These are phyloP conservation scores for Emmonsiellopsis sp. DNA, from an alignment of 2,329 filamentous ascomycete genomes.

Conservation along the genomic window DNA sequence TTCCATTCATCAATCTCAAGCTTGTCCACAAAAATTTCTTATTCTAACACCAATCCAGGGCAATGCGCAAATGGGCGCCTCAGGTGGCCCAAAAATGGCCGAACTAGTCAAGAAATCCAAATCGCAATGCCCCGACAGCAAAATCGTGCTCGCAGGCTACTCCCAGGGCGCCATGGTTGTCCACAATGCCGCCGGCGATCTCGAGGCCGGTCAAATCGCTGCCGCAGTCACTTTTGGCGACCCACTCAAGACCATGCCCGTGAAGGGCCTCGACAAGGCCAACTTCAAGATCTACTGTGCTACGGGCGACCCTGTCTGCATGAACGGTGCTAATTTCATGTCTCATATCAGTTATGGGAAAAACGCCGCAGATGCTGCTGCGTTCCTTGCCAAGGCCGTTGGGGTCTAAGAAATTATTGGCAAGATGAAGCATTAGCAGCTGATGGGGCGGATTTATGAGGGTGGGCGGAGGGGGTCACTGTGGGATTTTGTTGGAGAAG, in stretches of 20 bases:
- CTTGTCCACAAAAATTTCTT: background rate
- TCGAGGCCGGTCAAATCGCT: conserved; percentile 23
- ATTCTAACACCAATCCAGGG: conserved; percentile 11
- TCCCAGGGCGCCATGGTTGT: conserved; percentile 26
- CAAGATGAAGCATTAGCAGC: background rate
- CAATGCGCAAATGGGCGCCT: conserved; percentile 18
- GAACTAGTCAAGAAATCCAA: conserved; percentile 19
- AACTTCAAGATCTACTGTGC: conserved; percentile 43
- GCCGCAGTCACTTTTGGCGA: conserved; percentile 39
- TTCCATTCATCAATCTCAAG: too few species aligned
- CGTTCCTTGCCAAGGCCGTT: conserved; percentile 24
- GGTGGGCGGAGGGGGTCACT: too few species aligned
- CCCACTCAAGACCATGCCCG: conserved; percentile 34
- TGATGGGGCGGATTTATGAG: background rate
- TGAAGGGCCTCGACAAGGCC: conserved; percentile 28
- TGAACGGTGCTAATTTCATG: conserved; percentile 34
- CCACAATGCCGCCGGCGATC: conserved; percentile 22
- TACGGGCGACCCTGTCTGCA: conserved; percentile 42
- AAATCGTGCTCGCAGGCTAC: conserved; percentile 24
- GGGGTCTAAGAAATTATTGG: background rate
- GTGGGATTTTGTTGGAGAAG: too few species aligned
- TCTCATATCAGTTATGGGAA: conserved; percentile 33
- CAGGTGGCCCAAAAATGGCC: conserved; percentile 22
- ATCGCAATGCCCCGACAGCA: conserved; percentile 22
- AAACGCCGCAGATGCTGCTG: conserved; percentile 27